phyloP scores from a whole-genome alignment of 208 protist species.

The Endotrypanum monterogeii region DNA sequence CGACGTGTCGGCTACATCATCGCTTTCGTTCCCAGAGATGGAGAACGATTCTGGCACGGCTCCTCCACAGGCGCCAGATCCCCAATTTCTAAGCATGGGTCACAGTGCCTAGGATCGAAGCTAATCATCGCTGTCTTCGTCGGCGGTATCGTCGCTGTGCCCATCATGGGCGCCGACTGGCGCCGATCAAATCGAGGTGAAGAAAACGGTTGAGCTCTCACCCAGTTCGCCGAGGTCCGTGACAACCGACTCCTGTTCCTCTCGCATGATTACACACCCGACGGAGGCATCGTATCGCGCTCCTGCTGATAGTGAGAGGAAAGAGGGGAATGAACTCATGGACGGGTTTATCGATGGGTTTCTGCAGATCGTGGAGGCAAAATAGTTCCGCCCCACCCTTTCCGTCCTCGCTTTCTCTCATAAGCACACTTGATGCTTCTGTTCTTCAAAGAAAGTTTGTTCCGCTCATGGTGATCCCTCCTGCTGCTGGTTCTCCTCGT shows the following conservation, averaged over 20 bases:
- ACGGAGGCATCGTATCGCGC: conserved; percentile 24
- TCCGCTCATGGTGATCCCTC: background rate
- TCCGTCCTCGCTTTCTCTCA: background rate
- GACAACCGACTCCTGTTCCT: background rate
- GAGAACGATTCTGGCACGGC: conserved; percentile 1
- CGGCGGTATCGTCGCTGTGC: background rate
- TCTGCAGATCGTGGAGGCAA: conserved; percentile 15
- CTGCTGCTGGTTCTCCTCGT: background rate
- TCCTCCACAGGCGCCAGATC: conserved; percentile 26
- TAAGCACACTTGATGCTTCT: background rate
- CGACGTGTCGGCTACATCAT: background rate
- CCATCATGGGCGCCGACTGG: background rate
- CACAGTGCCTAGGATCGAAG: background rate
- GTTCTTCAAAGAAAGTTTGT: background rate
- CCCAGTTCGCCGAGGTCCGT: background rate
- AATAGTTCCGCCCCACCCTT: background rate
- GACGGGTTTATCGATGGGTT: conserved; percentile 30
- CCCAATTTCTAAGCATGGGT: conserved; percentile 2
- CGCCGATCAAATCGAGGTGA: background rate
- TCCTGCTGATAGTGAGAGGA: conserved; percentile 20
- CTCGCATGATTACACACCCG: conserved; percentile 4
- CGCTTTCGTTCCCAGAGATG: background rate
- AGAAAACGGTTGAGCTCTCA: background rate
- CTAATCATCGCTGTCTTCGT: background rate
- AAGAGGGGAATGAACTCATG: conserved; percentile 28